Conservation (phyloP, 768 basidiomycete genomes). For the Kwoniella dejecticola region DNA sequence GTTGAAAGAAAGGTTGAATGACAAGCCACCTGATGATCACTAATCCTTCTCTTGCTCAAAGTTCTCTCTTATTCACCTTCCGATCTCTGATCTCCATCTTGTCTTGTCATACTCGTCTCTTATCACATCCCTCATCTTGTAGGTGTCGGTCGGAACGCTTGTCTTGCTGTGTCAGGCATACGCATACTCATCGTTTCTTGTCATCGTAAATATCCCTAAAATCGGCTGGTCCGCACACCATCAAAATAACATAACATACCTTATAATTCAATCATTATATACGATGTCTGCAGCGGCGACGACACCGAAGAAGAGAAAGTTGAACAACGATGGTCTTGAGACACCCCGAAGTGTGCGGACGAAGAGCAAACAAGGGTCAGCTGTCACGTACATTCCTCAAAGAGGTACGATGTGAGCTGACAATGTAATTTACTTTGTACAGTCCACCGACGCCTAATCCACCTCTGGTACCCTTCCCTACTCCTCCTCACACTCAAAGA, state of each 20-base stretch:
- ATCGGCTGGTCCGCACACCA: conserved; percentile 18
- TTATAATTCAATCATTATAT: not conserved
- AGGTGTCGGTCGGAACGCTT: not conserved
- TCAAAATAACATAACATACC: conserved; percentile 3
- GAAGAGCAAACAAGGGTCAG: conserved; percentile 33
- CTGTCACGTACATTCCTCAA: not conserved
- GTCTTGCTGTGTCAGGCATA: conserved; percentile 7
- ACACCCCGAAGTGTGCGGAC: conserved; percentile 12
- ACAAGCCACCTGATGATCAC: conserved; percentile 11
- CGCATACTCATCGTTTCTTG: not conserved
- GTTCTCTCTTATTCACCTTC: not conserved
- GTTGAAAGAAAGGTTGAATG: not conserved
- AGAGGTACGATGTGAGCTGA: not conserved
- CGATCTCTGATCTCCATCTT: not conserved
- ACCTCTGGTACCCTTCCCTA: conserved; percentile 50
- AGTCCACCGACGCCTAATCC: conserved; percentile 51
- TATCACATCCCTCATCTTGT: conserved; percentile 5
- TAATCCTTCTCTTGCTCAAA: too few relatives aligned
- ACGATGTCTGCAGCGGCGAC: conserved; percentile 11
- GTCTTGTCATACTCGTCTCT: not conserved
- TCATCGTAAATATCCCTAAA: not conserved
- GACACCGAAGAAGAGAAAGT: conserved; percentile 42
- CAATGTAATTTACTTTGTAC: not conserved
- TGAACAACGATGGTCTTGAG: conserved; percentile 13
- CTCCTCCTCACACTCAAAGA: conserved; percentile 40